Percentiles rank a stretch among this genome's conserved stretches.
Conservation (phyloP, 1,139 yeast species). For the Entelexis sorbosivorans region DNA sequence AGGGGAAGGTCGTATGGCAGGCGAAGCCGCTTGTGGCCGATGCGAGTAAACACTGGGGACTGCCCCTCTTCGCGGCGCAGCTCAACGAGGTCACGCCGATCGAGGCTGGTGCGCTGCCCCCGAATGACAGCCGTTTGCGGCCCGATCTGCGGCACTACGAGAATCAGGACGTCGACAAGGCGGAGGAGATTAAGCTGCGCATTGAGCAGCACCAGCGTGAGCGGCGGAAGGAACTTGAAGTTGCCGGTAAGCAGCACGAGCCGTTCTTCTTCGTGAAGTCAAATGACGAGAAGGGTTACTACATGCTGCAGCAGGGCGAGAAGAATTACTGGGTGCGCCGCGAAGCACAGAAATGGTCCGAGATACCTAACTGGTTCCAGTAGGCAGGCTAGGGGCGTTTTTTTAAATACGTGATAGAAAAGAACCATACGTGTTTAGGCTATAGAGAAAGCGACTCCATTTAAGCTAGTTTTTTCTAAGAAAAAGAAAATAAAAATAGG, state of each 20-base stretch:
- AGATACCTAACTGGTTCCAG: constrained; percentile 24
- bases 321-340: constrained; percentile 71
- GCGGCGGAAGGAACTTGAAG: constrained; percentile 53
- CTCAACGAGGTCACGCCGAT: constrained; percentile 66
- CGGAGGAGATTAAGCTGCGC: constrained; percentile 55
- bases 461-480: no score
- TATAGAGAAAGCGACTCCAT: no score
- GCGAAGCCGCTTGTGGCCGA: constrained; percentile 54
- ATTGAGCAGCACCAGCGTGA: constrained; percentile 74
- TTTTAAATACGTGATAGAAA: neutral
- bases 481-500: neutral
- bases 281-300: constrained; percentile 36
- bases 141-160: constrained; percentile 77
- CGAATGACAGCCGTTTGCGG: constrained; percentile 79
- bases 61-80: constrained; percentile 69
- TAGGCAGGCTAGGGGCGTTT: neutral
- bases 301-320: constrained; percentile 51
- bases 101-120: constrained; percentile 56
- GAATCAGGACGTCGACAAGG: constrained; percentile 50
- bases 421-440: no score
- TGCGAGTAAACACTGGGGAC: constrained; percentile 62
- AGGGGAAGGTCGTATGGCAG: constrained; percentile 43
- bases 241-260: constrained; percentile 35
- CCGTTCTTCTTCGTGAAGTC: constrained; percentile 52
- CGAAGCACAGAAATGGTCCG: constrained; percentile 29